Conservation (phyloP, 2,329 filamentous ascomycete genomes). For the Ceratocystis diversiconidia region DNA sequence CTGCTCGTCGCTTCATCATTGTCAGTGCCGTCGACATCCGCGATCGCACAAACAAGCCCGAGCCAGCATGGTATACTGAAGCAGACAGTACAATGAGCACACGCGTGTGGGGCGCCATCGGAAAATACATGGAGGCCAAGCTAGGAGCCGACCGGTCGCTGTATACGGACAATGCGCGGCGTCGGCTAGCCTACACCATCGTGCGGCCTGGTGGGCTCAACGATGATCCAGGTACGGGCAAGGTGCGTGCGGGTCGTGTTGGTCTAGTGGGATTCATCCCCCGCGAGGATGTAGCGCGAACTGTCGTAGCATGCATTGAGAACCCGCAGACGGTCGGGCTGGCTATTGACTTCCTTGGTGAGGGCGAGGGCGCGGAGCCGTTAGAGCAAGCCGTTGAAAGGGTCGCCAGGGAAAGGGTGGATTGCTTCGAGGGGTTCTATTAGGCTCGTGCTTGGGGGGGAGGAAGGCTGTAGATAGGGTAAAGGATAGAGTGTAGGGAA, state of each 20-base stretch:
- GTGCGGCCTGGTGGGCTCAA: slow-evolving; percentile 29
- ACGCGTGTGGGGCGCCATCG: slow-evolving; percentile 28
- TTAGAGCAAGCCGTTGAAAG: slow-evolving; percentile 28
- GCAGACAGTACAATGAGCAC: slow-evolving; percentile 26
- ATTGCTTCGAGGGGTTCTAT: slow-evolving; percentile 24
- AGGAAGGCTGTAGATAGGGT: neutral
- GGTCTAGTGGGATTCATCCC: slow-evolving; percentile 27
- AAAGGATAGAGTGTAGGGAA: neutral
- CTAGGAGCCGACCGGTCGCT: slow-evolving; percentile 29
- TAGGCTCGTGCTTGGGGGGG: neutral
- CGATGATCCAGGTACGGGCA: slow-evolving; percentile 28
- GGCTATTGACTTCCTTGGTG: slow-evolving; percentile 31
- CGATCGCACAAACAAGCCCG: slow-evolving; percentile 26
- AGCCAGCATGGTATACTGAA: slow-evolving; percentile 32
- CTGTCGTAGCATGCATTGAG: slow-evolving; percentile 29
- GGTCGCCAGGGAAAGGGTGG: slow-evolving; percentile 26
- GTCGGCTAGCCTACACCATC: slow-evolving; percentile 31
- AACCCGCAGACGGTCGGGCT: slow-evolving; percentile 29
- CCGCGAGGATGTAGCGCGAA: slow-evolving; percentile 32
- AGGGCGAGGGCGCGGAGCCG: slow-evolving; percentile 24
- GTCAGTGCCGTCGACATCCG: slow-evolving; percentile 33
- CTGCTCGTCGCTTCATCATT: slow-evolving; percentile 26
- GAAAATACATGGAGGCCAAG: slow-evolving; percentile 30
- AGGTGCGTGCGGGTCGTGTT: slow-evolving; percentile 30
- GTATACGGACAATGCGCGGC: slow-evolving; percentile 26